These are phyloP conservation scores for Ophiorrhiza pumila DNA, from an alignment of 257 asterid genomes.

Conservation along the genomic window DNA sequence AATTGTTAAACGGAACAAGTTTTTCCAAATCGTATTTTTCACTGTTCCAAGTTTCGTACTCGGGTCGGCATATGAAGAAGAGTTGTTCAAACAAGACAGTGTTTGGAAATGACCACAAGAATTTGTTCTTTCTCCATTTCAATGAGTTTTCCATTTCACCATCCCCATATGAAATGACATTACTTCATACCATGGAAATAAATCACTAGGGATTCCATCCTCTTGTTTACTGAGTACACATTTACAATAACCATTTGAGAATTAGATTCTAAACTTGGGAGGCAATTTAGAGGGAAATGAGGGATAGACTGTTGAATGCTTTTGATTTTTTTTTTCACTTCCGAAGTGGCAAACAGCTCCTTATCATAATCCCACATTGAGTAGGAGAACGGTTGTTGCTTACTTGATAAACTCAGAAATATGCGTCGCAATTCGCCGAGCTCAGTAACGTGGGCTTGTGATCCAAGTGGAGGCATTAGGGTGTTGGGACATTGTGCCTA, in stretches of 20 bases:
- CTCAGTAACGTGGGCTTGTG: slow-evolving; percentile 17
- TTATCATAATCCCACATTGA: neutral
- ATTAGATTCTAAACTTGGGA: neutral
- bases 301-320: too few relatives aligned
- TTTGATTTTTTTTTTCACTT: neutral
- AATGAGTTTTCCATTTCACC: neutral
- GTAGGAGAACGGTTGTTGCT: fast-evolving
- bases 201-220: too few relatives aligned
- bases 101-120: neutral
- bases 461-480: slow-evolving; percentile 16
- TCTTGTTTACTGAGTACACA: neutral
- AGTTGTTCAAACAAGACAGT: neutral
- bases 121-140: neutral
- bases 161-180: neutral
- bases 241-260: neutral
- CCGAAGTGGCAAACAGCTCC: neutral
- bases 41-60: neutral
- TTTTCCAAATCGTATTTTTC: neutral
- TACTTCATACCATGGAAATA: neutral
- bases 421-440: neutral
- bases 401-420: neutral
- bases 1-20: neutral
- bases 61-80: neutral
- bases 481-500: neutral
- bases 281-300: too few relatives aligned